Evolutionary conservation across 306 rosid genomes (phyloP), one percentile per base, ranked within the genome.

Genomic region (Lathyrus aphaca): DNA sequence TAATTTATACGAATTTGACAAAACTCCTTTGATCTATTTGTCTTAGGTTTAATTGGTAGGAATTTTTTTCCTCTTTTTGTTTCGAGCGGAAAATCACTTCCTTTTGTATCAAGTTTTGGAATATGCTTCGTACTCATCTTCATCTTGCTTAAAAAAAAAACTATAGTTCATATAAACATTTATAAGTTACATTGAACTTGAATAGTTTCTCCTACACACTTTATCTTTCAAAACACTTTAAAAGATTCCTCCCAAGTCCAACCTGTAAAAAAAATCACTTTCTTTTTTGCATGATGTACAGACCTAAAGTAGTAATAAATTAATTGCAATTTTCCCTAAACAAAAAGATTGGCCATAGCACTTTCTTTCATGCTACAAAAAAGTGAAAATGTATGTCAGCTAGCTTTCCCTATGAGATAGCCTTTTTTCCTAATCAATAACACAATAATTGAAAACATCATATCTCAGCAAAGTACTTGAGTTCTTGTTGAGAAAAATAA

Each of bases 371-470:
- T 25, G 19, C 30, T 61, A 43, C 18, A 32, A 35, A 13, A 53
- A 53, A 53, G 59, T 32, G 45, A 59, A 67, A 72, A 67, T 54
- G 14, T 14, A 5, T 68, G 73, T 68, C 76, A 81, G 51, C 79
- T 71, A 76, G 38, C 79, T 71, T 58, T 64, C 54, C 30, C 65
- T 58, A 38, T 39, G 44, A 7, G 61, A 49, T 50, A 50, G 62
- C 70, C 68, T 66, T 76, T 72, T 68, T 23, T 45, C 56, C 35
- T 67, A 66, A 60, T 66, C 69, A 76, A 67, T 23, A 27, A 61
- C 30, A 67, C 74, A 53, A 53, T 61, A 61, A 74, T 63, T 78
- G 73, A 68, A 44, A 71, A 44, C 27, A 65, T 73, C 25, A 78
- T 35, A 35, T 50, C 39, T 63, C 66, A 74, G 40, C 37, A 59